Evolutionary conservation across 192 early-diverging fungal species (phyloP).

Genomic region (Umbelopsis vinacea): DNA sequence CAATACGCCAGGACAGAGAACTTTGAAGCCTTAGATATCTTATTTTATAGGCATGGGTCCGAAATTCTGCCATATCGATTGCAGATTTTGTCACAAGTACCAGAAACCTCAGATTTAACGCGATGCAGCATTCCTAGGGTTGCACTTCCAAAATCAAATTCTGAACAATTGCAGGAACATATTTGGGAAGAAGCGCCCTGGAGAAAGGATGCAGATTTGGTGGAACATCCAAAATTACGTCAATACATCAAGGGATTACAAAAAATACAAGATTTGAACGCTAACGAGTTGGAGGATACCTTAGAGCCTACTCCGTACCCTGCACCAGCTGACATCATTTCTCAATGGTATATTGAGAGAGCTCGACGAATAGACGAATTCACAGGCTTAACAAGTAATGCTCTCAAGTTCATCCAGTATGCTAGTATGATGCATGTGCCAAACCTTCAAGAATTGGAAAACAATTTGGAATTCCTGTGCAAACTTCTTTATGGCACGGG

Average conservation of each 20-base stretch:
- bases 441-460: constrained; percentile 54
- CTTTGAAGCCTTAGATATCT: constrained; percentile 56
- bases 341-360: constrained; percentile 64
- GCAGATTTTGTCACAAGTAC: constrained; percentile 60
- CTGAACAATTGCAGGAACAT: constrained; percentile 33
- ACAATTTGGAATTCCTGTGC: constrained; percentile 61
- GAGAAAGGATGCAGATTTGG: constrained; percentile 62
- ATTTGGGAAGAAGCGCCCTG: constrained; percentile 55
- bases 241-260: constrained; percentile 44
- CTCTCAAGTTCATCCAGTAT: constrained; percentile 55
- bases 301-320: constrained; percentile 53
- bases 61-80: constrained; percentile 66
- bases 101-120: constrained; percentile 57
- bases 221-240: constrained; percentile 50
- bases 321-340: constrained; percentile 44
- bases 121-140: constrained; percentile 42
- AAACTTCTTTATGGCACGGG: constrained; percentile 57
- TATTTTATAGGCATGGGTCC: constrained; percentile 65
- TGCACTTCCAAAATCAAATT: constrained; percentile 20
- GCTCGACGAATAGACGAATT: constrained; percentile 56
- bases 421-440: constrained; percentile 54
- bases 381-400: constrained; percentile 57
- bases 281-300: constrained; percentile 37
- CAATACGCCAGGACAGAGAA: constrained; percentile 61
- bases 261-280: constrained; percentile 38